Evolutionary conservation across 1,284 basidiomycete species (phyloP).

Genomic region (Macrocystidia cucumis): DNA sequence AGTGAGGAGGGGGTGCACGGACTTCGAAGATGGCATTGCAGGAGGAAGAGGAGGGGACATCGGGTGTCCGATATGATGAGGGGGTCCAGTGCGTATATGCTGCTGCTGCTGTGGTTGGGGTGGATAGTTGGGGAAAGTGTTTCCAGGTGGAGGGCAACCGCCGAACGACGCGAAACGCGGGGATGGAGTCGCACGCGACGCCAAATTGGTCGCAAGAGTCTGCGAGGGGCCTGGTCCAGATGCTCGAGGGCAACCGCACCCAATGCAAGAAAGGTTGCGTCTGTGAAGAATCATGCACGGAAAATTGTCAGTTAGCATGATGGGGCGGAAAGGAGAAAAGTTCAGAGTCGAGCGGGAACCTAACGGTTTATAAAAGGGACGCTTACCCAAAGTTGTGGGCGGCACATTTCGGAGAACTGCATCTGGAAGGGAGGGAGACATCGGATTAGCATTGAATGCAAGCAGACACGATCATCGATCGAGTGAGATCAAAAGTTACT

Average conservation of each 20-base stretch:
- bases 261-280: constrained; percentile 67
- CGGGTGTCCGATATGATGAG: constrained; percentile 10
- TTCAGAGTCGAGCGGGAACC: constrained; percentile 5
- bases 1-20: constrained; percentile 60
- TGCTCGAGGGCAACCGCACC: constrained; percentile 57
- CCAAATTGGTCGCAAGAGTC: constrained; percentile 17
- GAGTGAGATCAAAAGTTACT: constrained; percentile 13
- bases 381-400: constrained; percentile 73
- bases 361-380: constrained; percentile 10
- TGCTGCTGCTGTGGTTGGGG: constrained; percentile 11
- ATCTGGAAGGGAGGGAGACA: constrained; percentile 33
- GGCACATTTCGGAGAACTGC: constrained; percentile 48
- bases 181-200: constrained; percentile 30
- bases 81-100: constrained; percentile 9
- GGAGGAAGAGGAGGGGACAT: constrained; percentile 9
- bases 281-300: constrained; percentile 44
- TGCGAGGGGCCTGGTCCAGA: constrained; percentile 20
- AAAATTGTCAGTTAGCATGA: constrained; percentile 35
- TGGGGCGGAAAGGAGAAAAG: constrained; percentile 11
- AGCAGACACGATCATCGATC: constrained; percentile 11
- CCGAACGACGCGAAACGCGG: constrained; percentile 30
- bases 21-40: constrained; percentile 11
- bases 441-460: constrained; percentile 8
- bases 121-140: constrained; percentile 13
- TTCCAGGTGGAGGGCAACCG: constrained; percentile 7